A percentile compares a stretch with the other conserved stretches of the same genome.
These are phyloP conservation scores for Suillus brevipes DNA, from an alignment of 768 basidiomycete genomes.

Conservation along the genomic window DNA sequence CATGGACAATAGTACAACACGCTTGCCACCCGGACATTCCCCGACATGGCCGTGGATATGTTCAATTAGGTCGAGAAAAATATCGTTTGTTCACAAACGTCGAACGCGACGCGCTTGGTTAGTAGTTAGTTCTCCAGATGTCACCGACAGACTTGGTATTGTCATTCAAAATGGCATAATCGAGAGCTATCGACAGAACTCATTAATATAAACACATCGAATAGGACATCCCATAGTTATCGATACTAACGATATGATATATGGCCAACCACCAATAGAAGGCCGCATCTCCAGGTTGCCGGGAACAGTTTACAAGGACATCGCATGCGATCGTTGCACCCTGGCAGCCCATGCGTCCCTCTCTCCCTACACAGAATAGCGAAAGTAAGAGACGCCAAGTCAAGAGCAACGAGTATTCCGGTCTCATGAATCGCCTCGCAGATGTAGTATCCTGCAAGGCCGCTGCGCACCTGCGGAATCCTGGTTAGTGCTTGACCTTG, in stretches of 20 bases:
- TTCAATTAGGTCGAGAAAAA: too few species aligned
- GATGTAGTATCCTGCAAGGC: conserved; percentile 94
- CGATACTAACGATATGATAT: background rate
- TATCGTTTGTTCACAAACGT: too few species aligned
- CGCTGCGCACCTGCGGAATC: conserved; percentile 72
- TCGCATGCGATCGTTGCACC: background rate
- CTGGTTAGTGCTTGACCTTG: conserved; percentile 1
- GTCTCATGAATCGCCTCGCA: conserved; percentile 92
- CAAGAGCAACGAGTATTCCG: conserved; percentile 84
- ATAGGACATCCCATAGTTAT: too few species aligned
- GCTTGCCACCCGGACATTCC: too few species aligned
- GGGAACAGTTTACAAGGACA: background rate
- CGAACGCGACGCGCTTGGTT: too few species aligned
- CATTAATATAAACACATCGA: too few species aligned
- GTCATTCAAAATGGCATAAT: too few species aligned
- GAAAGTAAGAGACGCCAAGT: conserved; percentile 52
- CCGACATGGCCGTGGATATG: too few species aligned
- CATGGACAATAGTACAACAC: too few species aligned
- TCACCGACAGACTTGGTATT: too few species aligned
- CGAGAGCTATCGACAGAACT: too few species aligned
- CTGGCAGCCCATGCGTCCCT: background rate
- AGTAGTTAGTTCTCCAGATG: too few species aligned
- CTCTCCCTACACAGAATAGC: background rate
- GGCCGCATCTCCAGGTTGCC: background rate
- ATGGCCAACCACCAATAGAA: background rate